Evolutionary conservation across 2,329 filamentous ascomycete species (phyloP), one percentile per base, ranked within the genome.

Genomic region (Byssochlamys sp.): DNA sequence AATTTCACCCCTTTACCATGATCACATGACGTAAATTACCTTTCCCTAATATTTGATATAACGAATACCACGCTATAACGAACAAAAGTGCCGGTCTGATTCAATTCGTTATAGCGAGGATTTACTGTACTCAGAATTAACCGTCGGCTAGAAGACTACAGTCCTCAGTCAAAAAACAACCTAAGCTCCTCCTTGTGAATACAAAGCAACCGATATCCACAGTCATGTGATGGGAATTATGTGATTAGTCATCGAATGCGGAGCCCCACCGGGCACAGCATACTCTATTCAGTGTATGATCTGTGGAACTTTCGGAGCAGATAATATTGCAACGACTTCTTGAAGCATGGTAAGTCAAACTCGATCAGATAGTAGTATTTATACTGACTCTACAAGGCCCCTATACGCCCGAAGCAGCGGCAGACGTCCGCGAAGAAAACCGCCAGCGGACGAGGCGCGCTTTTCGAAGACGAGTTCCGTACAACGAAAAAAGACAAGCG

Each of bases 401-500:
- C 59, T 5, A 26, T 59, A 27, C 52, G 57, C 45, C 57, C 59
- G 19, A 48, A 55, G 50, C 52, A 29, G 26, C 27, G 28, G 11
- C 49, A 51, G 9, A 51, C 24, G 52, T 28, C 52, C 19, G 28
- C 52, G 31, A 57, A 55, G 27, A 58, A 57, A 31, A 25, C 57
- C 25, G 45, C 59, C 52, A 60, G 57, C 50, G 57, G 59, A 54
- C 59, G 59, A 54, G 59, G 59, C 48, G 52, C 52, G 11, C 52
- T 59, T 35, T 68, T 72, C 54, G 60, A 66, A 50, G 66, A 74
- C 55, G 70, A 72, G 5, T 91, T 92, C 73, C 77, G 84, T 60
- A 81, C 84, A 56, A 85, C 81, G 61, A 97, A 96, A 75, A 86
- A 83, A 69, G 89, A 95, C 77, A 95, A 92, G 77, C 88, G 87